Percentiles rank a stretch among this genome's conserved stretches.
These are phyloP conservation scores for Pythium rhizo-oryzae DNA, from an alignment of 352 stramenopile genomes.

Conservation along the genomic window DNA sequence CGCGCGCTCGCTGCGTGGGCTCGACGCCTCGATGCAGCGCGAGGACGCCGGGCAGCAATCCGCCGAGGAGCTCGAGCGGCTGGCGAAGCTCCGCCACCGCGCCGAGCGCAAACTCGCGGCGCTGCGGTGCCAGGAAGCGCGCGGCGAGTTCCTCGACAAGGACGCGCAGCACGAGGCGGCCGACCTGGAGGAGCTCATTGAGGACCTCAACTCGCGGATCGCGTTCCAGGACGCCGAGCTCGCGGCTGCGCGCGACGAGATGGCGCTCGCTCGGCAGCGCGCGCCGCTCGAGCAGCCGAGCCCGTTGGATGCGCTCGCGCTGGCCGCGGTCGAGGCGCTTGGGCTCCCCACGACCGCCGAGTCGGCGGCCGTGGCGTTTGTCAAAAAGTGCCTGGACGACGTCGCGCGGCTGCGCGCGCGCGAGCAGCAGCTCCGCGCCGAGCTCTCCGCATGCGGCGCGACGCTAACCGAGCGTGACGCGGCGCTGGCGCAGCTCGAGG, in stretches of 20 bases:
- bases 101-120: slow-evolving; percentile 65
- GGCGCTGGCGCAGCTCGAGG: slow-evolving; percentile 60
- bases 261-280: slow-evolving; percentile 49
- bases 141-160: slow-evolving; percentile 58
- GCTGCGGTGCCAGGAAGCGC: slow-evolving; percentile 48
- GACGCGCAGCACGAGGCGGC: slow-evolving; percentile 68
- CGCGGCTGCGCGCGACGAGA: slow-evolving; percentile 48
- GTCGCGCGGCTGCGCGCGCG: slow-evolving; percentile 49
- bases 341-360: background rate
- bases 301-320: slow-evolving; percentile 44
- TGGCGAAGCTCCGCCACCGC: slow-evolving; percentile 68
- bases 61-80: slow-evolving; percentile 62
- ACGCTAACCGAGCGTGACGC: slow-evolving; percentile 55
- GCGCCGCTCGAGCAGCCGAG: slow-evolving; percentile 46
- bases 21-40: slow-evolving; percentile 69
- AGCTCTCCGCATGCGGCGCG: slow-evolving; percentile 41
- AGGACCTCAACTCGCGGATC: slow-evolving; percentile 82
- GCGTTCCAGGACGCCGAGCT: slow-evolving; percentile 82
- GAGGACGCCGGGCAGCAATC: slow-evolving; percentile 42
- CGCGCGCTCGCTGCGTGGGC: slow-evolving; percentile 50
- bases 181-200: slow-evolving; percentile 75
- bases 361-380: slow-evolving; percentile 22
- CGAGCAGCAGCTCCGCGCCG: slow-evolving; percentile 41
- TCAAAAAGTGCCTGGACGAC: slow-evolving; percentile 61
- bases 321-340: slow-evolving; percentile 39